Percentiles rank a stretch among this genome's conserved stretches.
Evolutionary conservation across 2,329 filamentous ascomycete species (phyloP).

Genomic region (Alternaria solani): DNA sequence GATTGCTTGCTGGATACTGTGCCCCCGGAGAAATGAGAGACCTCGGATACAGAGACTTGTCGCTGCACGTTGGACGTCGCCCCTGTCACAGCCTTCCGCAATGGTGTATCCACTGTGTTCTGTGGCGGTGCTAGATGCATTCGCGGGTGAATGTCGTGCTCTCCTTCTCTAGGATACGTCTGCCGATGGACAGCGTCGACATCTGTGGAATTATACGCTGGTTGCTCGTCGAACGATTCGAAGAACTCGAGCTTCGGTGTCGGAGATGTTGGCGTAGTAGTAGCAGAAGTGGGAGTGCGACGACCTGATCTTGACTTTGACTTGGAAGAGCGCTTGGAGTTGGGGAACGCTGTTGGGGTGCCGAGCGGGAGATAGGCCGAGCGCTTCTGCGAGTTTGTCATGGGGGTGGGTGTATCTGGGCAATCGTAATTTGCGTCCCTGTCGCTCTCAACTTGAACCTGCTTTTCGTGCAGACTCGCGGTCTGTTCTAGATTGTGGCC

Average conservation of each 20-base stretch:
- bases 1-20: constrained; percentile 16
- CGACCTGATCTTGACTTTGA: background rate
- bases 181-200: background rate
- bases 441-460: background rate
- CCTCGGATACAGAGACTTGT: constrained; percentile 8
- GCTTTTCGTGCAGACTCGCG: background rate
- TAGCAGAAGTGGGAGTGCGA: background rate
- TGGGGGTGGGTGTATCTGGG: constrained; percentile 34
- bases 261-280: background rate
- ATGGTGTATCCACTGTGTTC: background rate
- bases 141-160: background rate
- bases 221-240: background rate
- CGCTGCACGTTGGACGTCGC: background rate
- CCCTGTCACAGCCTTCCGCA: background rate
- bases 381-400: constrained; percentile 25
- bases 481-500: background rate
- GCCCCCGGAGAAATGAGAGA: constrained; percentile 5
- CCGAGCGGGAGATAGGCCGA: constrained; percentile 25
- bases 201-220: background rate
- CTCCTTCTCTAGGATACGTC: background rate
- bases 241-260: background rate
- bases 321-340: background rate
- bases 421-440: constrained; percentile 4
- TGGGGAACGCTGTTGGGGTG: background rate
- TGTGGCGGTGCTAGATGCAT: background rate